phyloP scores from a whole-genome alignment of 2,329 filamentous ascomycete species.

The Verticillium alfalfae region DNA sequence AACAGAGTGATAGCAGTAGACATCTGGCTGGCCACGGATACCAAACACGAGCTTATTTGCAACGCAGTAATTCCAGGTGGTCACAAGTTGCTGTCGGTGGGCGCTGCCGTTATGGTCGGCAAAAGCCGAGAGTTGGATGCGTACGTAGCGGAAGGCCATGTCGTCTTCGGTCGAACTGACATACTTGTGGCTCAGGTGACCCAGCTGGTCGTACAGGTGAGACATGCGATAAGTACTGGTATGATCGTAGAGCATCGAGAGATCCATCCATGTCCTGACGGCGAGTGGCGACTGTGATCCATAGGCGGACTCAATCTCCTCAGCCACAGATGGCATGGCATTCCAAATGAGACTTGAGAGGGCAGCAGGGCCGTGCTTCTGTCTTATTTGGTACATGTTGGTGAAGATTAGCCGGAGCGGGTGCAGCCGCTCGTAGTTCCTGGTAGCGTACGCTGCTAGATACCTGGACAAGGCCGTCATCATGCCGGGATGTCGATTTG shows the following conservation, averaged over 20 bases:
- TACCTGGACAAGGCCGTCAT: conserved; percentile 41
- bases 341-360: conserved; percentile 37
- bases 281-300: conserved; percentile 36
- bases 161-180: conserved; percentile 26
- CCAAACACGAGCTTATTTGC: conserved; percentile 11
- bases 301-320: conserved; percentile 38
- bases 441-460: conserved; percentile 35
- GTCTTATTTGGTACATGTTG: conserved; percentile 37
- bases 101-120: background rate
- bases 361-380: conserved; percentile 34
- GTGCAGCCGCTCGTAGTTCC: conserved; percentile 35
- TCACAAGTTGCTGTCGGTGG: conserved; percentile 16
- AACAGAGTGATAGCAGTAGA: conserved; percentile 37
- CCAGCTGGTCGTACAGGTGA: conserved; percentile 30
- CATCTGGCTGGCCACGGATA: conserved; percentile 25
- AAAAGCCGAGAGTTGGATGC: background rate
- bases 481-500: conserved; percentile 35
- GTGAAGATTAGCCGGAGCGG: conserved; percentile 36
- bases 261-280: conserved; percentile 33
- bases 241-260: conserved; percentile 33
- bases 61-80: conserved; percentile 3
- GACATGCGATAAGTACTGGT: conserved; percentile 27
- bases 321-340: conserved; percentile 33
- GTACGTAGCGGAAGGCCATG: conserved; percentile 28
- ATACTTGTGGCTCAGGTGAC: conserved; percentile 20